Evolutionary conservation across 148 eudicot genomes (phyloP), one percentile per base, ranked within the genome.

Genomic region (Polygonum aviculare): DNA sequence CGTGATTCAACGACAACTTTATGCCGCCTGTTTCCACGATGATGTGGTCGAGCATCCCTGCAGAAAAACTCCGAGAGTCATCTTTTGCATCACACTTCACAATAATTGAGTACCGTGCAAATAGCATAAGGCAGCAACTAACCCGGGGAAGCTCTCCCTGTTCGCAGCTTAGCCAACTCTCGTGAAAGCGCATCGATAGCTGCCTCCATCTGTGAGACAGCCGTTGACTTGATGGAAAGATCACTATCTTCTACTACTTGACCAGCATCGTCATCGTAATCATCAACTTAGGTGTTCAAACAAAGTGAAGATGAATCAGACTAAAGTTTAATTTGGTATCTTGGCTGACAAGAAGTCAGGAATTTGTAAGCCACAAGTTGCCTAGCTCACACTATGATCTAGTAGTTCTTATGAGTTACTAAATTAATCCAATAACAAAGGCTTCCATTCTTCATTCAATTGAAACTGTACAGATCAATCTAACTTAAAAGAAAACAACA

Each of bases 41-140:
- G 72, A 94, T 92, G 77, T 94, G 98, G 74, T 94, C 98, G 49
- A 94, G 89, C 94, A 94, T 94, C 60, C 98, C 98, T 94, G 86
- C 77, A 85, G 41, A 81, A 6, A 59, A 36, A 73, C 8, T 16
- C 19, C 38, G 35, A 72, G 44, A 39, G 35, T 47, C 45, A 65
- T 65, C 33, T 74, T 60, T 12, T 21, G 50, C 8, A 57, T 55
- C 50, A 48, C 12, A 60, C 57, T 31, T 22, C 18, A 50, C 47
- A 9, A 55, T 36, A 77, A 39, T 41, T 36, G 14, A 57, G 47
- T 63, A 38, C 40, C 12, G 15, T 3, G 39, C 45, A 54, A 33
- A 54, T 70, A 22, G 16, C 15, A 72, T 55, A 22, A 22, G 36
- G 7, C 21, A 48, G 76, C 50, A 76, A 52, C 26, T 74, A 76